phyloP scores from a whole-genome alignment of 495 filamentous ascomycete genomes.

The Aspergillus bertholletiae region DNA sequence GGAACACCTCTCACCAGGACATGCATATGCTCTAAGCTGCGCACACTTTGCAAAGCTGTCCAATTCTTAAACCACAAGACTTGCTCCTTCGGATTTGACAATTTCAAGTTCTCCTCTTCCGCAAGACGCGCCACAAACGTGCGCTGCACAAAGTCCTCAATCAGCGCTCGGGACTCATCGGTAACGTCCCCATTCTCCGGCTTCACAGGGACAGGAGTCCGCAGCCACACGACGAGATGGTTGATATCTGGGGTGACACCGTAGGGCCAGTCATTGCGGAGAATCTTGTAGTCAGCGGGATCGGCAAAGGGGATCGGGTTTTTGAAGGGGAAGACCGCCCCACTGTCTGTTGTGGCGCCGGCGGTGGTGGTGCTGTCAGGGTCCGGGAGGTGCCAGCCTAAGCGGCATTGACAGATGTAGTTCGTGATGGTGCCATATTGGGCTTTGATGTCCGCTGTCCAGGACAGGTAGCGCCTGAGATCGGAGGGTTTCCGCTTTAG shows the following conservation, averaged over 20 bases:
- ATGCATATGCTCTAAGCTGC: conserved; percentile 76
- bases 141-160: conserved; percentile 63
- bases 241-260: conserved; percentile 64
- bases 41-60: conserved; percentile 82
- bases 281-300: conserved; percentile 67
- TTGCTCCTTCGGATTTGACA: conserved; percentile 45
- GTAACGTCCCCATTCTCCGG: conserved; percentile 68
- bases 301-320: conserved; percentile 63
- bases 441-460: conserved; percentile 65
- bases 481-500: conserved; percentile 83
- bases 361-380: conserved; percentile 5
- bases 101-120: conserved; percentile 28
- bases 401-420: conserved; percentile 68
- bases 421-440: conserved; percentile 74
- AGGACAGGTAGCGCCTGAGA: conserved; percentile 76
- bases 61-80: conserved; percentile 96
- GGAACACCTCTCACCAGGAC: conserved; percentile 62
- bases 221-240: conserved; percentile 60
- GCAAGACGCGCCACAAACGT: conserved; percentile 61
- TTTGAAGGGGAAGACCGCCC: conserved; percentile 28
- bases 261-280: conserved; percentile 92
- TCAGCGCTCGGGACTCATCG: conserved; percentile 54
- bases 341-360: conserved; percentile 15
- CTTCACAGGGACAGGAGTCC: conserved; percentile 48
- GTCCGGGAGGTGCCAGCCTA: conserved; percentile 60